Percentiles rank a stretch among this genome's conserved stretches.
These are phyloP conservation scores for Globisporangium mamillatum DNA, from an alignment of 352 stramenopile genomes.

Conservation along the genomic window DNA sequence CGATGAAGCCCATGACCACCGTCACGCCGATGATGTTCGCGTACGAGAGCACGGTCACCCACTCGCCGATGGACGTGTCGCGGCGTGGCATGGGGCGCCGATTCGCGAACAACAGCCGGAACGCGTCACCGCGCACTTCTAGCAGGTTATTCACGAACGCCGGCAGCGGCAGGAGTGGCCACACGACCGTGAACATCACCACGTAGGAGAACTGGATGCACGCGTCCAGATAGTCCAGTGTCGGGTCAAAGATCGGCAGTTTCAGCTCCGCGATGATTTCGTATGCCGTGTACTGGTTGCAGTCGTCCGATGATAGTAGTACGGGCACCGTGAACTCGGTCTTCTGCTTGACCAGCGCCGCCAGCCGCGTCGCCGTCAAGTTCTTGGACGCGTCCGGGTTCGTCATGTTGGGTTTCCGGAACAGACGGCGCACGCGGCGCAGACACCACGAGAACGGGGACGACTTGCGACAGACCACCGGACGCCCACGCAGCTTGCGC, in stretches of 20 bases:
- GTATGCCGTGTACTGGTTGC: constrained; percentile 85
- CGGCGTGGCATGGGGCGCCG: constrained; percentile 78
- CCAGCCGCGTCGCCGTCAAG: constrained; percentile 64
- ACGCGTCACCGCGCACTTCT: constrained; percentile 82
- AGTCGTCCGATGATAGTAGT: constrained; percentile 72
- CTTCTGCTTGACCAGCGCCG: constrained; percentile 60
- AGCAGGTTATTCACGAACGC: constrained; percentile 88
- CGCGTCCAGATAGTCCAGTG: constrained; percentile 85
- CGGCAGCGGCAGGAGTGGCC: constrained; percentile 81
- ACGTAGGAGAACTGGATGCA: constrained; percentile 90
- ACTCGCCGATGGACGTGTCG: constrained; percentile 82
- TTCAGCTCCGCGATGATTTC: constrained; percentile 84
- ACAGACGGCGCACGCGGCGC: constrained; percentile 35
- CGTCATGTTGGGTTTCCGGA: constrained; percentile 18
- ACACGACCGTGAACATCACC: constrained; percentile 90
- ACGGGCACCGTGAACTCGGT: constrained; percentile 70
- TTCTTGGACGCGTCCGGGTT: constrained; percentile 29
- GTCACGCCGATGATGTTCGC: constrained; percentile 86
- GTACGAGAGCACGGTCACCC: constrained; percentile 80
- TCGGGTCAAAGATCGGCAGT: constrained; percentile 77
- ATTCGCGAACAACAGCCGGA: constrained; percentile 77
- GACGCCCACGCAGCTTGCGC: constrained; percentile 69
- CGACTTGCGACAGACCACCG: constrained; percentile 60
- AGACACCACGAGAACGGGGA: constrained; percentile 60
- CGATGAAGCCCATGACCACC: constrained; percentile 75